These are phyloP conservation scores for Chalciporus sp. DNA, from an alignment of 1,284 basidiomycete species.

Conservation along the genomic window DNA sequence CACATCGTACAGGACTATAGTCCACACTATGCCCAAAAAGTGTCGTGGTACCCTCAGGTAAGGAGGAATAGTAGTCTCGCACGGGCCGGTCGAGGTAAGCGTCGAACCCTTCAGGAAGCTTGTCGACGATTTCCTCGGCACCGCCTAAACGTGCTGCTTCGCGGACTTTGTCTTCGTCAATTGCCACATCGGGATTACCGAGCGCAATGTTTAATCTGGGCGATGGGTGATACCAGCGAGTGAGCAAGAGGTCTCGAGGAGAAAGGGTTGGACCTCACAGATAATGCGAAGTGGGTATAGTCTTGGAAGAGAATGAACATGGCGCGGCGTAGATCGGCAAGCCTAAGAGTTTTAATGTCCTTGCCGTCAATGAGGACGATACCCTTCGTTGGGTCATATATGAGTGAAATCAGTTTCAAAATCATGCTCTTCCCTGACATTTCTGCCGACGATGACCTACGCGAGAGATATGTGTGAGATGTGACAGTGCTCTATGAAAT, in stretches of 20 bases:
- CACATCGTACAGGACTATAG: slow-evolving; percentile 49
- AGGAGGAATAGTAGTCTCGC: slow-evolving; percentile 62
- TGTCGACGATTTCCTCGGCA: slow-evolving; percentile 61
- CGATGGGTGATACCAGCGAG: not conserved
- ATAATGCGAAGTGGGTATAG: slow-evolving; percentile 74
- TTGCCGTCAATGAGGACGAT: slow-evolving; percentile 64
- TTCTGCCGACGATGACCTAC: slow-evolving; percentile 75
- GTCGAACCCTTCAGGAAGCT: slow-evolving; percentile 65
- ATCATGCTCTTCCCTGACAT: slow-evolving; percentile 82
- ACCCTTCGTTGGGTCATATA: slow-evolving; percentile 71
- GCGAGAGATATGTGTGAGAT: not conserved
- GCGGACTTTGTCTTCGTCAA: slow-evolving; percentile 60
- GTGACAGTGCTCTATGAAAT: not conserved
- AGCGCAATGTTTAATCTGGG: slow-evolving; percentile 72
- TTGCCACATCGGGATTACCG: slow-evolving; percentile 56
- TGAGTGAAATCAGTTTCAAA: slow-evolving; percentile 67
- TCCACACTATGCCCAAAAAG: slow-evolving; percentile 64
- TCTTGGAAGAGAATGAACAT: slow-evolving; percentile 78
- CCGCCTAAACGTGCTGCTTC: slow-evolving; percentile 71
- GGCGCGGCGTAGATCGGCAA: slow-evolving; percentile 62
- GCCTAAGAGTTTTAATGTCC: slow-evolving; percentile 61
- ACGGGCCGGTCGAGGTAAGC: slow-evolving; percentile 74
- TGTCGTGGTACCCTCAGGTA: slow-evolving; percentile 64
- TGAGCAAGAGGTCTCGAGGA: not conserved
- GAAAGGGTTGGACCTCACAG: slow-evolving; percentile 43